Conservation (phyloP, 2,329 filamentous ascomycete species). For the Diaporthe sp. region DNA sequence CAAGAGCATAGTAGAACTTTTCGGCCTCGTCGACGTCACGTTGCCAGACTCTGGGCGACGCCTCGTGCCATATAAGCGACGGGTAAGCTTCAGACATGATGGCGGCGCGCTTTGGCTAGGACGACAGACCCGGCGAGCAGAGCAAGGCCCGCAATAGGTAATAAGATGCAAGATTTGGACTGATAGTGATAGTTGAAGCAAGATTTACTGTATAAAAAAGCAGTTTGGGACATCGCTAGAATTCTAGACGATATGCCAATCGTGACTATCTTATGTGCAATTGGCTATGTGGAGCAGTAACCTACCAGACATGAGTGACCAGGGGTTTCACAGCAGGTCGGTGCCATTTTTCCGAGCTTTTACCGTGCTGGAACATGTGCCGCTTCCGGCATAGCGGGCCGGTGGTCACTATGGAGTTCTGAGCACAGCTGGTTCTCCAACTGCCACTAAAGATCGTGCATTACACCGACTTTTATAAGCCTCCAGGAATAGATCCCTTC, state of each 20-base stretch:
- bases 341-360: not conserved
- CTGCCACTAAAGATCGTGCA: not conserved
- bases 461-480: not conserved
- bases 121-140: not conserved
- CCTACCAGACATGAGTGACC: not conserved
- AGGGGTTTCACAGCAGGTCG: not conserved
- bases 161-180: too few relatives aligned
- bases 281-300: not conserved
- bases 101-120: not conserved
- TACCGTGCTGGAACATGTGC: not conserved
- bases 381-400: not conserved
- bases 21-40: not conserved
- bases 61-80: not conserved
- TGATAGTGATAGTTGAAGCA: not conserved
- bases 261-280: not conserved
- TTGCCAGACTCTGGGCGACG: not conserved
- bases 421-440: not conserved
- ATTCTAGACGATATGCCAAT: not conserved
- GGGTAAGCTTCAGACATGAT: not conserved
- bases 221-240: not conserved
- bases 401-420: not conserved
- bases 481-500: not conserved
- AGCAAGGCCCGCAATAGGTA: accelerated
- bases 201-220: not conserved
- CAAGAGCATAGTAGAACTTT: slow-evolving; percentile 4